phyloP scores from a whole-genome alignment of 768 basidiomycete genomes.

The Calocera cornea region DNA sequence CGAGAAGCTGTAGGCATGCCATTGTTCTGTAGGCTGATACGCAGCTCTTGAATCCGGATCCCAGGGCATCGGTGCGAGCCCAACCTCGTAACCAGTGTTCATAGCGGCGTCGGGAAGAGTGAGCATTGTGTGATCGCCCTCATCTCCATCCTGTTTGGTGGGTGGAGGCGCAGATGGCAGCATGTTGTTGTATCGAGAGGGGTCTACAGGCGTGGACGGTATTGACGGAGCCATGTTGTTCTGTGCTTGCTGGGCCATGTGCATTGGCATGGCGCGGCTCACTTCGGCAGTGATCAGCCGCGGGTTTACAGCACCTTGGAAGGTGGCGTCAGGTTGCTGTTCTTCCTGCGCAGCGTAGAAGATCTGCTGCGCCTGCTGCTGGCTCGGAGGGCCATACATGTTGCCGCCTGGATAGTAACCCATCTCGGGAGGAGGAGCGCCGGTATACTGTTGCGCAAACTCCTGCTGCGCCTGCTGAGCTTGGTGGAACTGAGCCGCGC shows the following conservation, averaged over 20 bases:
- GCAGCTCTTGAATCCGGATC: background rate
- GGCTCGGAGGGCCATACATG: background rate
- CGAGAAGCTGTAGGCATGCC: background rate
- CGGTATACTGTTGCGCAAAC: background rate
- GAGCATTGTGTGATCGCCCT: background rate
- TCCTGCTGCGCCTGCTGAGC: conserved; percentile 2
- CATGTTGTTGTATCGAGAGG: background rate
- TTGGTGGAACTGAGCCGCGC: background rate
- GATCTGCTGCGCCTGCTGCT: background rate
- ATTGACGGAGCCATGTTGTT: background rate
- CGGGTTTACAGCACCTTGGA: background rate
- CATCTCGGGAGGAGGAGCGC: background rate
- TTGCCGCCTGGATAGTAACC: background rate
- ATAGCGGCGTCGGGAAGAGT: background rate
- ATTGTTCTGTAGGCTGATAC: background rate
- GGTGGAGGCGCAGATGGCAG: background rate
- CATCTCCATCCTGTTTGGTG: background rate
- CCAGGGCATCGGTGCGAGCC: background rate
- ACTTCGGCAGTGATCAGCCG: background rate
- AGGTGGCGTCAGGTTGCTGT: background rate
- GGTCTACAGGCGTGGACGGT: background rate
- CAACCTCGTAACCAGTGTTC: background rate
- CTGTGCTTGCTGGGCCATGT: background rate
- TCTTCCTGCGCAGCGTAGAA: background rate
- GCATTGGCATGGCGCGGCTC: background rate